Base-by-base conservation (phyloP, 164 flowering plant genomes). In the Aristolochia fimbriata region DNA sequence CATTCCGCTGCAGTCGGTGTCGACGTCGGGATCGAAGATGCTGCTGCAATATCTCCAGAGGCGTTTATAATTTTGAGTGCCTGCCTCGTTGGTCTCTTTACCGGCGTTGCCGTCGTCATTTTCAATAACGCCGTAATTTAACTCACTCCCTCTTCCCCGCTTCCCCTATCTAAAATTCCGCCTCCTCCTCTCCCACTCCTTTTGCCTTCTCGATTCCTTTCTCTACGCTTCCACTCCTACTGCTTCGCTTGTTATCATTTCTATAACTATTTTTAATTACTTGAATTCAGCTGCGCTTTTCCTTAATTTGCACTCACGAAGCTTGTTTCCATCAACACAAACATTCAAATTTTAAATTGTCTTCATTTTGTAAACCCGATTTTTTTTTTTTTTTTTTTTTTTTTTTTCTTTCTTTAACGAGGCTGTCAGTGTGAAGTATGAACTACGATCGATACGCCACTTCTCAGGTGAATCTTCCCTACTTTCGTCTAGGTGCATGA, bases 11-110 rank as follows among this genome's bases (percentile, higher is more conserved):
- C 62, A 25, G 30, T 57, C 37, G 53, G 61, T 20, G 9, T 62
- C 37, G 53, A 58, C 20, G 14, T 62, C 15, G 55, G 15, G 16
- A 24, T 72, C 14, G 55, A 65, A 22, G 64, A 69, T 21, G 30
- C 30, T 21, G 30, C 30, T 27, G 46, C 55, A 13, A 52, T 66
- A 9, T 57, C 65, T 7, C 65, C 68, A 19, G 79, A 72, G 33
- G 77, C 66, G 55, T 73, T 72, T 3, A 69, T 74, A 4, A 69
- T 90, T 5, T 4, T 86, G 17, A 80, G 86, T 1, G 87, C 98
- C 17, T 87, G 96, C 69, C 27, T 78, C 30, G 83, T 88, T 17
- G 98, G 98, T 23, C 78, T 92, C n/a, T 70, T 89, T 56, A 89
- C 98, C 9, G 98, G 98, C 25, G 23, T 83, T 59, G 67, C 74